Percentiles rank a stretch among this genome's conserved stretches.
Conservation (phyloP, 768 basidiomycete genomes). For the Phaeotremella skinneri region DNA sequence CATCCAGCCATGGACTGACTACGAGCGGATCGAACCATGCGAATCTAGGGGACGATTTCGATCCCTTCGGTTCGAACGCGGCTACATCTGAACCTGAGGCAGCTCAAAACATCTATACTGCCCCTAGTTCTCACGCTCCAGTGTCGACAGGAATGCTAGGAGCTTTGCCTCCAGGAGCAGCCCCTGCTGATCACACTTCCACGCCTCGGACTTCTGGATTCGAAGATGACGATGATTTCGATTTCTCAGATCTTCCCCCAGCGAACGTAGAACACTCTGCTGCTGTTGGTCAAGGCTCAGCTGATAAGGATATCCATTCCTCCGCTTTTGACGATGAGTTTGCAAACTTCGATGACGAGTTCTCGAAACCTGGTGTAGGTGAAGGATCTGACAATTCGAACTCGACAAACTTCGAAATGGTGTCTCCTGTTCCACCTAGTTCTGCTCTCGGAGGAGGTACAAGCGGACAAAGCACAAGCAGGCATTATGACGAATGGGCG, state of each 20-base stretch:
- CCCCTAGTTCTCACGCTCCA: conserved; percentile 22
- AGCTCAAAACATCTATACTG: too few relatives aligned
- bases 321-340: conserved; percentile 51
- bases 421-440: conserved; percentile 23
- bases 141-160: conserved; percentile 30
- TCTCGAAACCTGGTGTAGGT: conserved; percentile 38
- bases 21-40: background rate
- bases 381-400: conserved; percentile 6
- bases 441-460: background rate
- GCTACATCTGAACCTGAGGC: background rate
- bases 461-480: background rate
- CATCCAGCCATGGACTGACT: background rate
- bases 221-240: conserved; percentile 50
- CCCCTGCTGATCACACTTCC: conserved; percentile 7
- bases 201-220: conserved; percentile 26
- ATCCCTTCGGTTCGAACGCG: conserved; percentile 33
- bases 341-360: conserved; percentile 52
- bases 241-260: conserved; percentile 44
- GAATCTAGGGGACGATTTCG: conserved; percentile 28
- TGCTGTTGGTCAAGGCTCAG: background rate
- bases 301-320: background rate
- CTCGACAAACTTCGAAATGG: conserved; percentile 45
- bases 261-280: conserved; percentile 32
- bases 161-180: conserved; percentile 14
- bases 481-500: conserved; percentile 36